Conservation (phyloP, 345 rosid species). For the Rhodamnia rubescens region DNA sequence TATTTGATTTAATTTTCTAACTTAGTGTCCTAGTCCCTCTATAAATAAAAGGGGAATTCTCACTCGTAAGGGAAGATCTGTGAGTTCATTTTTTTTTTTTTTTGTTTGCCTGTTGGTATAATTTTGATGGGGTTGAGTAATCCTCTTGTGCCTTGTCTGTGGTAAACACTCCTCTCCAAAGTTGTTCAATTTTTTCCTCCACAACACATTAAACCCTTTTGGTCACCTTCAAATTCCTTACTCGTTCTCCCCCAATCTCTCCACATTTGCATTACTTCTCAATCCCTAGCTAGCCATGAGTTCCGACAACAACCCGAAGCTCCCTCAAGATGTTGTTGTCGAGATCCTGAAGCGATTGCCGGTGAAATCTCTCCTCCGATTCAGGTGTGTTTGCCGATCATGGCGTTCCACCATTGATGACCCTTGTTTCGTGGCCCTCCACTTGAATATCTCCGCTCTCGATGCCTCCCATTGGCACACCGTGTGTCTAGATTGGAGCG, state of each 20-base stretch:
- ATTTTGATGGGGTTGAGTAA: too few species aligned
- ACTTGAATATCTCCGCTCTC: background rate
- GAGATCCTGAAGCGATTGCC: background rate
- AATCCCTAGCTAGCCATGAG: too few species aligned
- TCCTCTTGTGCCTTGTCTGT: too few species aligned
- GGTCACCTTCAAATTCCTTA: too few species aligned
- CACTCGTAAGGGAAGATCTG: background rate
- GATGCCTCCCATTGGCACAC: background rate
- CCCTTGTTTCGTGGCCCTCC: background rate
- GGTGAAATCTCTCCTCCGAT: background rate
- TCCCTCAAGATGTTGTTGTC: background rate
- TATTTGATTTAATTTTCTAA: background rate
- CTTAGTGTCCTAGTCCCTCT: background rate
- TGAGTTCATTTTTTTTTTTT: too few species aligned
- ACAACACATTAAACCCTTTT: too few species aligned
- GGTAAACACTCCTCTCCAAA: too few species aligned
- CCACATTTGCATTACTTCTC: too few species aligned
- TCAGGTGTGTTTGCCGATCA: background rate
- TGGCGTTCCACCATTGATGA: background rate
- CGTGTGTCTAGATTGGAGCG: background rate
- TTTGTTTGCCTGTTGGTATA: too few species aligned
- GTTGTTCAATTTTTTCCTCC: too few species aligned
- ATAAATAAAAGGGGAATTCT: background rate
- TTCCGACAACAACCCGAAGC: background rate
- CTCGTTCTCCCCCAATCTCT: too few species aligned